Base-by-base conservation (phyloP, 1,284 basidiomycete species). In the Golubevia pallescens region DNA sequence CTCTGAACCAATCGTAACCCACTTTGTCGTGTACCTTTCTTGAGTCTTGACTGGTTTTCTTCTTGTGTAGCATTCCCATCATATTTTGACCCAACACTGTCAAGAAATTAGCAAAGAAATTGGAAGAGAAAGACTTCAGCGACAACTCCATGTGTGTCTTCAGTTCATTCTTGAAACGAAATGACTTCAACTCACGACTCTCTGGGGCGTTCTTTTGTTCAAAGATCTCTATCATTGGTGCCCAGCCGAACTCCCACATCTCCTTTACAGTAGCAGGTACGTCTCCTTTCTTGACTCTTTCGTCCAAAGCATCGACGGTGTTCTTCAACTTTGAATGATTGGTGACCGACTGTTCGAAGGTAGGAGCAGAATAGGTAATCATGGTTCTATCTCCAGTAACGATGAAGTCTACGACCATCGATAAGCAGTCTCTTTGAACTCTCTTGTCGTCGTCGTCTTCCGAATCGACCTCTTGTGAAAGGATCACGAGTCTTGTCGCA, bases 351-450 rank as follows among this genome's bases (percentile, higher is more conserved):
- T 48, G 10, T 13, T 48, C 42, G 42, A 48, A 48, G 16, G 42
- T 10, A 13, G 8, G 8, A 48, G 42, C 42, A 16, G 42, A 48
- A 48, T 48, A 48, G 42, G 42, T 48, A 10, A 48, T 16, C 42
- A 48, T 48, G 16, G 8, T 48, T 16, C 16, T 10, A 48, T 48
- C 42, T 48, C 42, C 42, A 13, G 75, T 71, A 3, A 69, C 71
- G 13, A 67, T 63, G 59, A 79, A 74, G 60, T 79, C 77, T 38
- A 79, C 58, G 1, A 72, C 73, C 3, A 75, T 65, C 21, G 66
- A 62, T 14, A 79, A 73, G 21, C 67, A 67, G 53, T 24, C 62
- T 23, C 75, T 64, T 10, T 10, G 8, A 48, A 48, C 42, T 48
- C 16, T 48, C 10, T 10, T 13, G 32, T 75, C 65, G 28, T 58